Conservation (phyloP, 1,139 yeast genomes). For the Debaryomyces udenii region DNA sequence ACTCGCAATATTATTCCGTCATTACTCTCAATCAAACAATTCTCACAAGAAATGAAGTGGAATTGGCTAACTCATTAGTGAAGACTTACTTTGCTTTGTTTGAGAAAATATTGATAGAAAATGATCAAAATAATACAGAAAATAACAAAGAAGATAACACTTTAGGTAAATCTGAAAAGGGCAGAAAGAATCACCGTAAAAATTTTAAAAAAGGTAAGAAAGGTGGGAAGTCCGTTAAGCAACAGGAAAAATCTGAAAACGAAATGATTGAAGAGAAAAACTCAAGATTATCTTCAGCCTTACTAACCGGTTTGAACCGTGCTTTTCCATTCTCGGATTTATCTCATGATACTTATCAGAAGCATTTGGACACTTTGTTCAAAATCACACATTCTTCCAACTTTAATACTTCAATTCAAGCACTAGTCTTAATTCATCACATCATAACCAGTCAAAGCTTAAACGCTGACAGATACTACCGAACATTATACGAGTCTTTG, state of each 20-base stretch:
- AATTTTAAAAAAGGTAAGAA: conserved; percentile 57
- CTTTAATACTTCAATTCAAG: conserved; percentile 93
- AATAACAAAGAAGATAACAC: conserved; percentile 46
- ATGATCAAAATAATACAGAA: conserved; percentile 46
- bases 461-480: conserved; percentile 75
- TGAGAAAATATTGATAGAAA: conserved; percentile 76
- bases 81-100: conserved; percentile 86
- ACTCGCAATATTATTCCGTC: conserved; percentile 84
- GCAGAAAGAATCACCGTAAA: conserved; percentile 56
- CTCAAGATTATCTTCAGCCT: conserved; percentile 83
- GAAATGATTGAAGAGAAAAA: conserved; percentile 83
- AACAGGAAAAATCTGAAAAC: conserved; percentile 62
- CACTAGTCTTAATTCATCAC: conserved; percentile 81
- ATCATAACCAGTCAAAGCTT: conserved; percentile 61
- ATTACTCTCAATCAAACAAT: conserved; percentile 93
- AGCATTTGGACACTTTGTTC: conserved; percentile 82
- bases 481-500: conserved; percentile 87
- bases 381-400: conserved; percentile 92
- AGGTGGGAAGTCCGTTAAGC: conserved; percentile 80
- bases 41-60: conserved; percentile 72
- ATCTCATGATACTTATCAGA: conserved; percentile 69
- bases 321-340: conserved; percentile 91
- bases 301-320: conserved; percentile 93
- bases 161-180: conserved; percentile 48
- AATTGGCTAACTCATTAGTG: conserved; percentile 77